Evolutionary conservation across 257 asterid genomes (phyloP), one percentile per base, ranked within the genome.

Genomic region (Solanum piurae): DNA sequence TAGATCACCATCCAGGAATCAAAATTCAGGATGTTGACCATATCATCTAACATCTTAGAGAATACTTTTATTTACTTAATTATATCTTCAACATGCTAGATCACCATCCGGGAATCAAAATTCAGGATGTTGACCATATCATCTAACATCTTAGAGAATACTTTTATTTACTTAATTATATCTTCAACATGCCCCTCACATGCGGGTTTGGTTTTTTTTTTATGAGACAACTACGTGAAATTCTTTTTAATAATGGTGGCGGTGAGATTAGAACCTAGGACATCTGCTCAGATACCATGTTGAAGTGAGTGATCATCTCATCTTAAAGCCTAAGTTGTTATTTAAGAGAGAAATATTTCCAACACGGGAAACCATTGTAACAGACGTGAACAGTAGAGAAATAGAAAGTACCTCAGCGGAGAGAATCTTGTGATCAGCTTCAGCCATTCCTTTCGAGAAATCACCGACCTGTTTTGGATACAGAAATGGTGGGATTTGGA

Each of bases 391-490:
- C 37, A 25, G 29, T 5, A 82, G 80, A 64, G 40, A 12, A 33
- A 16, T 12, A 13, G 29, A 58, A 52, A 83, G 27, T 90, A 95
- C 98, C 95, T 95, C 93, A 37, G 94, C 88, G 16, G 94, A 91
- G 76, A 92, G 91, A 90, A 94, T 93, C 88, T 88, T 92, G 92
- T 92, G 93, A 87, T 94, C 95, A 64, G 98, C 96, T 91, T 94
- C 95, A 88, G 92, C 95, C 98, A 94, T 93, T 89, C 96, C 96
- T 91, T 93, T 86, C 3, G 93, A 90, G 89, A 93, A 92, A 89
- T 94, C 94, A 66, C 95, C 95, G 42, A 94, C 94, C 80, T 74
- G 62, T 73, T 84, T 76, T 14, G 98, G 98, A 86, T 69, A 69
- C 33, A 94, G 0, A 83, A 60, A 89, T 58, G 93, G 90, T 34